Base-by-base conservation (phyloP, 2,329 filamentous ascomycete species). In the Alternaria alternata region DNA sequence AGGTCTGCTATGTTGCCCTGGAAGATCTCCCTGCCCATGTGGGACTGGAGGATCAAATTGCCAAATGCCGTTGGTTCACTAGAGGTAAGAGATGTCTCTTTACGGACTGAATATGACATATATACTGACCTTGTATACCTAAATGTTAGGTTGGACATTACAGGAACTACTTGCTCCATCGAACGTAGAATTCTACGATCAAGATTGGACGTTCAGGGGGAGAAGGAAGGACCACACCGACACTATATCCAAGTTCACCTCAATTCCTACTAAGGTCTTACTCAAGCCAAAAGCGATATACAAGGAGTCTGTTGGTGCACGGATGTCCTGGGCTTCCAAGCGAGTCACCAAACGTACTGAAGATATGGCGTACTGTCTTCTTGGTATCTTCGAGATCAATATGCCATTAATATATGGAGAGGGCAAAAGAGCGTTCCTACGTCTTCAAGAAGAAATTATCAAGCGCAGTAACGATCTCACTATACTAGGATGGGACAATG, bases 391-490 rank as follows among this genome's bases (percentile, higher is more conserved):
- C 52, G 59, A 61, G 36, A 62, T 77, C 7, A 67, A 68, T 26
- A 74, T 78, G 67, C 65, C 72, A 4, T 54, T 75, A 9, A 51
- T 74, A 1, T 77, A 78, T 54, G 75, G 75, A 7, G 75, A 75
- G 63, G 73, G 73, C 4, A 8, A 59, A 7, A 56, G 60, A 20
- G 69, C 71, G 2, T 74, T 73, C 54, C 18, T 9, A 2, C 51
- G 71, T 9, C 59, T 74, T 4, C 65, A 70, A 39, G 59, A 69
- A 52, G 71, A 34, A 8, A 34, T 34, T 1, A 34, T 34, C 14
- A 30, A 30, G 11, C 28, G 28, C 28, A 30, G 0, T 0, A 30
- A 30, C 7, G 9, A 30, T 30, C 28, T 30, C 28, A 30, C 28
- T 4, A 30, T 30, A 30, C 0, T 30, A 0, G 28, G 1, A 11